Base-by-base conservation (phyloP, 495 filamentous ascomycete genomes). In the Aspergillus biplanus region DNA sequence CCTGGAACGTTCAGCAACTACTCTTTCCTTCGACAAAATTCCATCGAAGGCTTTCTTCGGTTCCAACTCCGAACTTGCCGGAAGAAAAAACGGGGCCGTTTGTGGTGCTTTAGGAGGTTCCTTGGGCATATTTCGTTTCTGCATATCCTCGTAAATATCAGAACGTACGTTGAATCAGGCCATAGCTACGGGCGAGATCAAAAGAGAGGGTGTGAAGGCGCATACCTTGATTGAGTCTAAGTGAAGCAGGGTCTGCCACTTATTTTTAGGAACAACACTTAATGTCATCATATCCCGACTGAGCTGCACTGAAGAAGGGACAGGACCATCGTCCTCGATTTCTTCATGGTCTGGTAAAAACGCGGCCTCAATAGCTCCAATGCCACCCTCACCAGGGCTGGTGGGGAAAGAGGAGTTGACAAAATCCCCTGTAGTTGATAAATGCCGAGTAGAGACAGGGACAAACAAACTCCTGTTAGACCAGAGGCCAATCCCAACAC, bases 61-160 rank as follows among this genome's bases (percentile, higher is more conserved):
- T 64, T 67, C 7, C 63, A 60, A 31, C 21, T 60, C 56, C 33
- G 62, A 64, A 7, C 56, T 42, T 1, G 91, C 89, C 11, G 93
- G 91, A 13, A 99, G 81, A 80, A 98, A 99, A 78, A 99, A 99
- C 1, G 95, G 95, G 0, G 95, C 93, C 70, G 95, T 97, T 71
- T 97, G 90, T 5, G 96, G 95, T 4, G 86, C 83, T 79, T 98
- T 97, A 32, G 93, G 92, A 0, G 92, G 83, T 75, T 96, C 91
- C 66, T 87, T 93, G 6, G 95, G 96, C 75, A 93, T 97, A 77
- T 99, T 99, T 57, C 95, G 92, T 76, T 90, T 79, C 79, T 85
- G 54, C 6, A 35, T 31, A 48, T 27, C 18, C 21, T 57, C 73
- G n/a, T 5, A 53, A 18, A 33, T 33, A 27, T 11, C 16, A 52